Conservation (phyloP, 1,284 basidiomycete genomes). For the Anthracocystis walkeri region DNA sequence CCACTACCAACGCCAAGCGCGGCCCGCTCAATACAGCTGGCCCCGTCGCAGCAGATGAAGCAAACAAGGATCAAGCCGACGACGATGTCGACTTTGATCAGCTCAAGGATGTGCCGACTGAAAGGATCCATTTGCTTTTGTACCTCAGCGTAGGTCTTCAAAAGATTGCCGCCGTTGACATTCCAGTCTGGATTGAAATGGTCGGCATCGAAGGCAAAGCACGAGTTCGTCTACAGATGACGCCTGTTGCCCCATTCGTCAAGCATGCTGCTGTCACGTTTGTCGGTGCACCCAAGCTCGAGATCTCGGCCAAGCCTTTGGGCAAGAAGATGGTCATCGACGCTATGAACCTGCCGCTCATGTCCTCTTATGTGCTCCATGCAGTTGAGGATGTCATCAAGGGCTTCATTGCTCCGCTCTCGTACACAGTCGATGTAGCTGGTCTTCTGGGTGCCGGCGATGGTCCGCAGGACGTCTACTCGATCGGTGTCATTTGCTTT, state of each 20-base stretch:
- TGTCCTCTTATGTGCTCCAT: conserved; percentile 59
- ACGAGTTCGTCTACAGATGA: conserved; percentile 62
- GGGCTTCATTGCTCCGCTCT: conserved; percentile 61
- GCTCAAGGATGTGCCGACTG: conserved; percentile 37
- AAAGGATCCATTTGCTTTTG: conserved; percentile 57
- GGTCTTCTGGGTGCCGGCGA: conserved; percentile 58
- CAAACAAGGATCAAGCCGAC: conserved; percentile 12
- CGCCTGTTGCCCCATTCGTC: conserved; percentile 61
- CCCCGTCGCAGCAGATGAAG: conserved; percentile 19
- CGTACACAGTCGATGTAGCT: conserved; percentile 61
- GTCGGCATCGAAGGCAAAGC: conserved; percentile 65
- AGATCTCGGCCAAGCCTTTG: conserved; percentile 64
- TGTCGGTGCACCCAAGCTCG: conserved; percentile 58
- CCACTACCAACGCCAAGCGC: conserved; percentile 22
- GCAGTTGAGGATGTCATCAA: conserved; percentile 61
- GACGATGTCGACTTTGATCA: conserved; percentile 27
- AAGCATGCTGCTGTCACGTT: conserved; percentile 64
- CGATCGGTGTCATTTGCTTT: conserved; percentile 58
- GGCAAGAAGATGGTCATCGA: conserved; percentile 66
- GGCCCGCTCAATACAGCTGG: conserved; percentile 25
- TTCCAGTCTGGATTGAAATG: conserved; percentile 66
- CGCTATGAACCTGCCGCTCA: conserved; percentile 65
- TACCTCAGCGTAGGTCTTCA: conserved; percentile 64
- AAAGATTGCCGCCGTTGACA: conserved; percentile 63
- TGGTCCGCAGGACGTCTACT: conserved; percentile 59